Evolutionary conservation across 2,329 filamentous ascomycete species (phyloP).

Genomic region (Exophiala dermatitidis): DNA sequence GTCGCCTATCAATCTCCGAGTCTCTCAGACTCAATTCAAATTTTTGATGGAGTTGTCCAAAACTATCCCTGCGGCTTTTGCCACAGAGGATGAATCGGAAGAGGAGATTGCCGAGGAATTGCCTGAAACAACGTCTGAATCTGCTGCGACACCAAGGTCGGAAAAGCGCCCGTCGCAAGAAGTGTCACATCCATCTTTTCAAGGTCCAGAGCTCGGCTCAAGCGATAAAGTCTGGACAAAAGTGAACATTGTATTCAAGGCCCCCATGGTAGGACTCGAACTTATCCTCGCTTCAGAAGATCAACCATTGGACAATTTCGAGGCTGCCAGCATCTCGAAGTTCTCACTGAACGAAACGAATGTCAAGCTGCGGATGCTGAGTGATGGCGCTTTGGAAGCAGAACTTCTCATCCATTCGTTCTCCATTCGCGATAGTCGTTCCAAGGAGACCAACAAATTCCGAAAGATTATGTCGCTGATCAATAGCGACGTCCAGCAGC

Average conservation of each 20-base stretch:
- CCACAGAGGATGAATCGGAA: slow-evolving; percentile 61
- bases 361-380: slow-evolving; percentile 86
- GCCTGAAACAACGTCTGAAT: slow-evolving; percentile 48
- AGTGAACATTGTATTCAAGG: slow-evolving; percentile 83
- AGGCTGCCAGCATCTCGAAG: slow-evolving; percentile 75
- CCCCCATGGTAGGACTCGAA: slow-evolving; percentile 81
- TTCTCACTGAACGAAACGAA: slow-evolving; percentile 92
- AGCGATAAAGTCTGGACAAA: slow-evolving; percentile 77
- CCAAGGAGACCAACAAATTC: slow-evolving; percentile 86
- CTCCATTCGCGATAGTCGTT: slow-evolving; percentile 87
- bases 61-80: slow-evolving; percentile 81
- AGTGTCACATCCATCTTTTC: slow-evolving; percentile 41
- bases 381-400: slow-evolving; percentile 82
- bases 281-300: slow-evolving; percentile 69
- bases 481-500: slow-evolving; percentile 84
- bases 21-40: slow-evolving; percentile 86
- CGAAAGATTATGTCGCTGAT: slow-evolving; percentile 96
- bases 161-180: slow-evolving; percentile 41
- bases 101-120: slow-evolving; percentile 71
- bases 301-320: slow-evolving; percentile 69
- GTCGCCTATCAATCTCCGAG: slow-evolving; percentile 82
- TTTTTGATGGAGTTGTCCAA: slow-evolving; percentile 81
- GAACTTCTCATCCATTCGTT: slow-evolving; percentile 92
- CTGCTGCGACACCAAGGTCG: slow-evolving; percentile 43
- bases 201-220: slow-evolving; percentile 63